Base-by-base conservation (phyloP, 345 rosid species). In the Geranium brycei region DNA sequence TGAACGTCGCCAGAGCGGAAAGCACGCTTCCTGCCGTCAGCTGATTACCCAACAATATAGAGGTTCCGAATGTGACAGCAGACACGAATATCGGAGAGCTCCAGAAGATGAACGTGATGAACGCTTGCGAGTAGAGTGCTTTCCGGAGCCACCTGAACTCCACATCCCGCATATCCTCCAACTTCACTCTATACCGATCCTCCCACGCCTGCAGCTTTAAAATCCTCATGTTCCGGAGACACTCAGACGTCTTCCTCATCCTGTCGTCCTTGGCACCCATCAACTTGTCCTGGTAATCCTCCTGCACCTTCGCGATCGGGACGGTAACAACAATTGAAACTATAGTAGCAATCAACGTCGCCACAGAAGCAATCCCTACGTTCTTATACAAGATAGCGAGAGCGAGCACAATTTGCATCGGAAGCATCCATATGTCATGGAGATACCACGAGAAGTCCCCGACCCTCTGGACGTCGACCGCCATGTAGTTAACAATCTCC, bases 381-480 rank as follows among this genome's bases (percentile, higher is more conserved):
- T 87, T 95, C 75, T 87, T 90, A 69, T 85, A 95, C 70, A 95
- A 68, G 61, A 95, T 91, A 51, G 91, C 97, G 65, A 95, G 96
- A 18, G 99, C 99, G 62, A 95, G 96, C 71, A 89, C 68, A 53
- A 95, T 95, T 76, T 95, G 99, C 84, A 91, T 59, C 12, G 99
- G 99, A 73, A 95, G 97, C 99, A 95, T 90, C 99, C 99, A 95
- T 71, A 91, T 81, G 75, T 91, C 99, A 77, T 95, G 97, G 60
- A 95, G 95, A 79, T 91, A 88, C 99, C 99, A 95, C 1, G 97
- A 83, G 78, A 83, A 95, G 62, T 95, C 99, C 70, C 99, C 99
- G 8, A 95, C 76, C 63, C 97, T 85, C 75, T 95, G 99, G 59
- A 95, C 97, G 78, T 95, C 99, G 62, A 91, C 95, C 59, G 99